phyloP scores from a whole-genome alignment of 768 basidiomycete species.

The Lentinula raphanica region DNA sequence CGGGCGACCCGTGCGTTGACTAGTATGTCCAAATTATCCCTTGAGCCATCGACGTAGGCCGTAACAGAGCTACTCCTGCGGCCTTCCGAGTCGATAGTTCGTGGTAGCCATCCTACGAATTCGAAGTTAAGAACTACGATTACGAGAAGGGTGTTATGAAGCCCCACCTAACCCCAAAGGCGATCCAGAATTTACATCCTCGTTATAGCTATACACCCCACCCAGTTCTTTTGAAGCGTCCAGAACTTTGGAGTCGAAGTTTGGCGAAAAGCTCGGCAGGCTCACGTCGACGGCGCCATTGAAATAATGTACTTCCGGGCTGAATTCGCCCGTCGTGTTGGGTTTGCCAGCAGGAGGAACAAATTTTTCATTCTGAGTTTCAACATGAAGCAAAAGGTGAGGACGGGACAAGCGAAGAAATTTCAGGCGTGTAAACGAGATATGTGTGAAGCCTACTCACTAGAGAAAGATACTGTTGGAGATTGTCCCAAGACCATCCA shows the following conservation, averaged over 20 bases:
- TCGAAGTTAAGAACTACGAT: too few species aligned
- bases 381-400: constrained; percentile 1
- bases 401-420: neutral
- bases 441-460: neutral
- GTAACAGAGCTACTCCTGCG: constrained; percentile 32
- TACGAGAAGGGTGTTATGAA: neutral
- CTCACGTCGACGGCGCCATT: constrained; percentile 24
- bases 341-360: constrained; percentile 25
- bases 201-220: constrained; percentile 29
- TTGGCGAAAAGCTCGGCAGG: constrained; percentile 21
- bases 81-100: constrained; percentile 25
- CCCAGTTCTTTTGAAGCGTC: constrained; percentile 28
- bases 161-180: constrained; percentile 4
- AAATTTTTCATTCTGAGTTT: constrained; percentile 21
- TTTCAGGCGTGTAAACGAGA: neutral
- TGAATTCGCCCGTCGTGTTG: constrained; percentile 26
- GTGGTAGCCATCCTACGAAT: constrained; percentile 25
- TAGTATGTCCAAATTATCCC: constrained; percentile 32
- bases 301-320: constrained; percentile 26
- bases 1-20: constrained; percentile 27
- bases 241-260: constrained; percentile 30
- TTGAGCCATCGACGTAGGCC: constrained; percentile 27
- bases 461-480: constrained; percentile 14
- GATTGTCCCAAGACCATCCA: constrained; percentile 20
- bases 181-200: constrained; percentile 28